These are phyloP conservation scores for Pseudisothecium myosuroides DNA, from an alignment of 225 moss, liverwort and hornwort genomes.

Conservation along the genomic window DNA sequence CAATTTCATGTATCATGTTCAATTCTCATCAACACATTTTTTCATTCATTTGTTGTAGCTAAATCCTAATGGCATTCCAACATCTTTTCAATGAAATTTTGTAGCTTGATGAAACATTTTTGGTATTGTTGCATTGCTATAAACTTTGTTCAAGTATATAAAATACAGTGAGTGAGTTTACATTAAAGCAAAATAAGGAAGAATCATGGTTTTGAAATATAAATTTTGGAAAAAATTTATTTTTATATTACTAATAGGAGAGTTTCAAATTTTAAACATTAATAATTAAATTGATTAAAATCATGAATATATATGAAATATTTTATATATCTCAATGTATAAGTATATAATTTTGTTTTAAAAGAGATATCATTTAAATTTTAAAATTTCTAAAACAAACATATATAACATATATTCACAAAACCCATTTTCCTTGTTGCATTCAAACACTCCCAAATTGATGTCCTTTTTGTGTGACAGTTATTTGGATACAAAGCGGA, in stretches of 20 bases:
- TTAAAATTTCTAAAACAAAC: neutral
- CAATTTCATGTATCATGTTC: neutral
- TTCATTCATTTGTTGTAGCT: neutral
- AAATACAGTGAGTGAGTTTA: no score
- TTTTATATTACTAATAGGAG: neutral
- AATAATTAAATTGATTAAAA: neutral
- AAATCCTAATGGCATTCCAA: neutral
- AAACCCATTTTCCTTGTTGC: neutral
- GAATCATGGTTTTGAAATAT: neutral
- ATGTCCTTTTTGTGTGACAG: neutral
- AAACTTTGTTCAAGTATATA: neutral
- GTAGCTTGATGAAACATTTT: neutral
- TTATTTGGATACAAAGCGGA: slow-evolving; percentile 79
- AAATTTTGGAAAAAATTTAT: neutral
- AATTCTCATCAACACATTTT: neutral
- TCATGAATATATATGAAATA: neutral
- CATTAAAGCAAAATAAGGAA: neutral
- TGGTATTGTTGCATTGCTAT: neutral
- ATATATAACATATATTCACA: neutral
- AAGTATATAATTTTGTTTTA: neutral
- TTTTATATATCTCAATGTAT: no score
- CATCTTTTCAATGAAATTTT: neutral
- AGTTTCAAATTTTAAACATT: neutral
- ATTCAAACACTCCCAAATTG: no score
- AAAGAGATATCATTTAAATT: rapidly evolving